Base-by-base conservation (phyloP, 2,329 filamentous ascomycete species). In the Tolypocladium pustulatum region DNA sequence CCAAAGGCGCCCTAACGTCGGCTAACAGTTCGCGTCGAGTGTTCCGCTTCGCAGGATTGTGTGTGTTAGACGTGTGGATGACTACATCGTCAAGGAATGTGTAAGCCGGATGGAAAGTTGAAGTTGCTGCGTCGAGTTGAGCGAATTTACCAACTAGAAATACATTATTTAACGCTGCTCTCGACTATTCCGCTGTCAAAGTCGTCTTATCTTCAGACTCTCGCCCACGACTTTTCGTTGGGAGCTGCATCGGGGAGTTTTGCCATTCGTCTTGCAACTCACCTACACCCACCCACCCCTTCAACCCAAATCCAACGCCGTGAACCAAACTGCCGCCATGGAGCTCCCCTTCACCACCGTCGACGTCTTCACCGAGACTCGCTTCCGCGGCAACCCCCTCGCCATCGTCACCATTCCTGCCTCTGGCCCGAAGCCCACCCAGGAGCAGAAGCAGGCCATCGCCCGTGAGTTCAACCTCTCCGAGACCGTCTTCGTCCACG, bases 391-490 rank as follows among this genome's bases (percentile, higher is more conserved):
- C 63, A 86, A 86, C 67, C 83, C 82, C 2, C 77, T 87, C 41
- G 83, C 83, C 38, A 74, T 87, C 30, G 78, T 87, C 61, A 73
- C 76, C 54, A 73, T 86, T 61, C 81, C 81, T 2, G 61, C 72
- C 15, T 59, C 66, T 22, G 62, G 65, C 30, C 69, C 70, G n/a
- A 64, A 65, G 17, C 72, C 85, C 27, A 75, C 75, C 2, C 78
- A 82, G 64, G 67, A 72, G 2, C 76, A 79, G 65, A 86, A 87
- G 66, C 82, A 84, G 66, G 66, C 71, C 61, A 80, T 87, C 61
- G 82, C 84, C 51, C 73, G 76, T 58, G 84, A 87, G 69, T 86
- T 87, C 73, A 84, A 84, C 69, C 79, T 84, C 65, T 84, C 81
- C 56, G 83, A 86, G 69, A 86, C 83, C 0, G 81, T 85, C 54